Evolutionary conservation across 148 eudicot species (phyloP).

Genomic region (Spergularia bocconei): DNA sequence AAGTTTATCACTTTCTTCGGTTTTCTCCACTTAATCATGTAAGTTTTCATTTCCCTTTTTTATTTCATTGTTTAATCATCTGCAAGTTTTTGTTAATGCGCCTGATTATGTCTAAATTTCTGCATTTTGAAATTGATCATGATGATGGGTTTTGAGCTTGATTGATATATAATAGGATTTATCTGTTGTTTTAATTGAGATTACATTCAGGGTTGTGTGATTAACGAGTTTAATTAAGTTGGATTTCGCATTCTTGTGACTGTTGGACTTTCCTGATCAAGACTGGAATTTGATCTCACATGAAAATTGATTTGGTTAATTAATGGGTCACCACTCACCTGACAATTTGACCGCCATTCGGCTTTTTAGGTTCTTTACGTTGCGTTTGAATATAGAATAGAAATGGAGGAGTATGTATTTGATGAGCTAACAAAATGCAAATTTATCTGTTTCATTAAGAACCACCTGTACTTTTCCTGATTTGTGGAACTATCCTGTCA

Average conservation of each 20-base stretch:
- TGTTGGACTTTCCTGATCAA: neutral
- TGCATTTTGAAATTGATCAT: neutral
- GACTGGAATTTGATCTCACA: neutral
- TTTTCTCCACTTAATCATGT: conserved; percentile 21
- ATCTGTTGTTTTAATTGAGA: neutral
- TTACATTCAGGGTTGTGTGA: neutral
- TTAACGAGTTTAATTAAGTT: neutral
- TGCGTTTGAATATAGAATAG: no score
- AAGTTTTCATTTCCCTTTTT: conserved; percentile 22
- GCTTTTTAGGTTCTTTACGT: no score
- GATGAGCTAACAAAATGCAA: no score
- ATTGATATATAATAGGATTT: neutral
- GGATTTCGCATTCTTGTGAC: neutral
- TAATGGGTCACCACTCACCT: no score
- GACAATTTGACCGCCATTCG: no score
- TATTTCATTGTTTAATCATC: neutral
- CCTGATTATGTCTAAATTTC: neutral
- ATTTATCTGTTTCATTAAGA: neutral
- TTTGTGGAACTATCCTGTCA: neutral
- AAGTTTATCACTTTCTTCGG: conserved; percentile 22
- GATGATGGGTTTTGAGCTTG: conserved; percentile 12
- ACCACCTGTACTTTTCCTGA: neutral
- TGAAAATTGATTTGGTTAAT: no score
- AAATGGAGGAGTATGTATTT: no score
- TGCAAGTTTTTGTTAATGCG: neutral